These are phyloP conservation scores for Nyctanthes arbortristis DNA, from an alignment of 257 asterid genomes.

Conservation along the genomic window DNA sequence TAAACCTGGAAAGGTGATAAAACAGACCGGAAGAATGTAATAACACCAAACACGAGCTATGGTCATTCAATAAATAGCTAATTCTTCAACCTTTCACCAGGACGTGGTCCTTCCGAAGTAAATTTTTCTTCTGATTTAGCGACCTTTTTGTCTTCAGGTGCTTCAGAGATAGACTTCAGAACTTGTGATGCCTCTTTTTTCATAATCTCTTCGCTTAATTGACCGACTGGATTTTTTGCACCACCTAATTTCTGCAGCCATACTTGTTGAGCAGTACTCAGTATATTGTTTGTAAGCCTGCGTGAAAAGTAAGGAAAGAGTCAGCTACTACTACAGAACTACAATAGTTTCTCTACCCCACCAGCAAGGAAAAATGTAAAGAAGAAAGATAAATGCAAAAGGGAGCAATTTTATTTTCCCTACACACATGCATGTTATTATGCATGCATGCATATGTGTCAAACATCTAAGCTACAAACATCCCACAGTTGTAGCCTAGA, in stretches of 20 bases:
- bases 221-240: conserved; percentile 58
- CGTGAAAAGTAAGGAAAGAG: conserved; percentile 18
- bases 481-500: no score
- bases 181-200: conserved; percentile 50
- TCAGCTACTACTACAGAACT: not conserved
- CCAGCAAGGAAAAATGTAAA: not conserved
- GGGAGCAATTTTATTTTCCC: no score
- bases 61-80: conserved; percentile 2
- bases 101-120: conserved; percentile 63
- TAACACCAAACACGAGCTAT: conserved; percentile 9
- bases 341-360: not conserved
- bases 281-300: conserved; percentile 95
- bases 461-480: no score
- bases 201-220: conserved; percentile 44
- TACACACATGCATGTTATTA: no score
- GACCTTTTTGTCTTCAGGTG: conserved; percentile 36
- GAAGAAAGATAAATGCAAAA: not conserved
- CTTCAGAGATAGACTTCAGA: conserved; percentile 50
- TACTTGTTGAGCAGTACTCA: conserved; percentile 86
- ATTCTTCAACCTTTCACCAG: conserved; percentile 79
- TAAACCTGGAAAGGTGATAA: conserved; percentile 58
- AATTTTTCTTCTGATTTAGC: conserved; percentile 41
- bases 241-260: conserved; percentile 95
- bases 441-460: no score
- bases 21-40: conserved; percentile 14